These are phyloP conservation scores for Incumbomyces delicatus DNA, from an alignment of 2,329 filamentous ascomycete genomes.

Conservation along the genomic window DNA sequence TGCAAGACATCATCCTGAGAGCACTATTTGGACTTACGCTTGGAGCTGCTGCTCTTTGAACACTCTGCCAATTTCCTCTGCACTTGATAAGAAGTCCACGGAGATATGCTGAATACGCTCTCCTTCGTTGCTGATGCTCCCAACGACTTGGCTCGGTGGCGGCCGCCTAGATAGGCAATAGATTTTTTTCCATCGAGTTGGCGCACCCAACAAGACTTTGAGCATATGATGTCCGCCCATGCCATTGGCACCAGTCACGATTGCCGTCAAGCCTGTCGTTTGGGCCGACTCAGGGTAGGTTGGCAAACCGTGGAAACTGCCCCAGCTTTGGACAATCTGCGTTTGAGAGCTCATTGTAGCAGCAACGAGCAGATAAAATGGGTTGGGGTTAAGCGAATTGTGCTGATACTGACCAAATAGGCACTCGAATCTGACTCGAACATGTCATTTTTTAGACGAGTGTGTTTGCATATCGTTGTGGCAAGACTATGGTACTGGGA, in stretches of 20 bases:
- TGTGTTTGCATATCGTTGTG: no score
- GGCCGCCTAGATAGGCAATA: conserved; percentile 40
- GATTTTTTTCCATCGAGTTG: conserved; percentile 43
- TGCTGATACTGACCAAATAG: no score
- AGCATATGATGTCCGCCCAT: conserved; percentile 45
- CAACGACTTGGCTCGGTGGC: conserved; percentile 31
- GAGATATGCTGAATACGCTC: conserved; percentile 36
- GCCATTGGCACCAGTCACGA: conserved; percentile 46
- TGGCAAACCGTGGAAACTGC: conserved; percentile 43
- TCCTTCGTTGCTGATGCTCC: conserved; percentile 28
- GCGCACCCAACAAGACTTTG: conserved; percentile 36
- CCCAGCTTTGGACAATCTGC: conserved; percentile 19
- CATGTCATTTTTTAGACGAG: no score
- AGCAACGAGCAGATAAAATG: no score
- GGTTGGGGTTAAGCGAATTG: no score
- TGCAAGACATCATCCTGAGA: no score
- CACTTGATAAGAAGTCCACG: conserved; percentile 26
- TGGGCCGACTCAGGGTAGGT: conserved; percentile 32
- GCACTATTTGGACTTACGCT: no score
- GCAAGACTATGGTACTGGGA: no score
- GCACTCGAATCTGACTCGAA: no score
- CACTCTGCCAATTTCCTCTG: conserved; percentile 22
- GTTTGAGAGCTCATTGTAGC: no score
- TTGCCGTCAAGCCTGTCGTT: conserved; percentile 41
- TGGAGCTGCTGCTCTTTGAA: conserved; percentile 21